phyloP scores from a whole-genome alignment of 306 rosid genomes.

The Quercus ilex region DNA sequence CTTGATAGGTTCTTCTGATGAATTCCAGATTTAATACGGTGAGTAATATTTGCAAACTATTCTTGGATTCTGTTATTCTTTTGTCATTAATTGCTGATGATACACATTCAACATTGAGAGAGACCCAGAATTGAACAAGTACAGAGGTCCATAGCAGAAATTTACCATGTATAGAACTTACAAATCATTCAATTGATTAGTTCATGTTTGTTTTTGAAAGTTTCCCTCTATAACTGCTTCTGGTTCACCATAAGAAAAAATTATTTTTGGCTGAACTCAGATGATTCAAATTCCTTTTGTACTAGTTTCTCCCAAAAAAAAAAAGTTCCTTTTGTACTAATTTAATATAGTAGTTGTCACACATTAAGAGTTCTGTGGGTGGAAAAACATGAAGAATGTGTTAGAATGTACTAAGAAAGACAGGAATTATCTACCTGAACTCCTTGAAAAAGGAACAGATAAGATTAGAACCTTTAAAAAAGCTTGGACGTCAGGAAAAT shows the following conservation, averaged over 20 bases:
- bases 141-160: conserved; percentile 4
- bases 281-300: not conserved
- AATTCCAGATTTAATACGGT: not conserved
- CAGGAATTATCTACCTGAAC: too few species aligned
- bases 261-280: not conserved
- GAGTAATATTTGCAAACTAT: not conserved
- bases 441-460: too few species aligned
- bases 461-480: too few species aligned
- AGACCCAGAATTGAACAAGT: not conserved
- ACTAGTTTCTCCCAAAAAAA: too few species aligned
- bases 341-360: not conserved
- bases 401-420: too few species aligned
- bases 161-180: not conserved
- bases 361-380: not conserved
- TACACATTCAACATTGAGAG: conserved; percentile 2
- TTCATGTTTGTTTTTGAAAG: not conserved
- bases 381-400: not conserved
- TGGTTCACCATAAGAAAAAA: not conserved
- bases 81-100: not conserved
- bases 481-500: too few species aligned
- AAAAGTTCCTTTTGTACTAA: not conserved
- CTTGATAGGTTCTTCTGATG: conserved; percentile 4
- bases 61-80: not conserved
- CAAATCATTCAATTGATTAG: conserved; percentile 1
- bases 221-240: not conserved